Evolutionary conservation across 768 basidiomycete genomes (phyloP).

Genomic region (Mrakia hoshinonis): DNA sequence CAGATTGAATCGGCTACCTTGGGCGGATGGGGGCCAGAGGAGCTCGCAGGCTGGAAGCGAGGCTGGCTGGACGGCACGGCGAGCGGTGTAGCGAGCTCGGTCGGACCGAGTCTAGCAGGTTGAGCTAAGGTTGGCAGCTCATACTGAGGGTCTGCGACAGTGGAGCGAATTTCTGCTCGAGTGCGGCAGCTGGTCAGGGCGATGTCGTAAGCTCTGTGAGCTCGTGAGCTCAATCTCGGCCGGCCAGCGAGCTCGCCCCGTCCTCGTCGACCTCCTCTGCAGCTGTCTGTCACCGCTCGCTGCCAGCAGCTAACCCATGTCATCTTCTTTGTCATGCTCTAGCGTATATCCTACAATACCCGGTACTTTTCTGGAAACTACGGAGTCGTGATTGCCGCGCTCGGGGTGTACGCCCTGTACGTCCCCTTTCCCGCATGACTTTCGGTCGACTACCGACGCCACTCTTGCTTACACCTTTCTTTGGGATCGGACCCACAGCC

Average conservation of each 20-base stretch:
- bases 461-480: neutral
- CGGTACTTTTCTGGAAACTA: conserved; percentile 61
- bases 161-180: too few relatives aligned
- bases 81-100: too few relatives aligned
- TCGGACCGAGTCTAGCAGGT: too few relatives aligned
- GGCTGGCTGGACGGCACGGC: too few relatives aligned
- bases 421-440: conserved; percentile 33
- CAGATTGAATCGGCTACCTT: neutral
- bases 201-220: neutral
- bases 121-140: too few relatives aligned
- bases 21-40: neutral
- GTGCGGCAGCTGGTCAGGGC: neutral
- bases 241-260: conserved; percentile 1
- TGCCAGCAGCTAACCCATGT: neutral
- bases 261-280: neutral
- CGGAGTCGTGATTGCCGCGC: conserved; percentile 60
- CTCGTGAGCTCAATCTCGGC: neutral
- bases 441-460: neutral
- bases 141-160: too few relatives aligned
- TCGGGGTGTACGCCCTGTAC: conserved; percentile 82
- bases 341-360: conserved; percentile 93
- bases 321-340: neutral
- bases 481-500: conserved; percentile 42
- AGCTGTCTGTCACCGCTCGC: neutral
- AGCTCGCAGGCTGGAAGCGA: neutral